Base-by-base conservation (phyloP, 2,329 filamentous ascomycete species). In the Talaromyces sp. region DNA sequence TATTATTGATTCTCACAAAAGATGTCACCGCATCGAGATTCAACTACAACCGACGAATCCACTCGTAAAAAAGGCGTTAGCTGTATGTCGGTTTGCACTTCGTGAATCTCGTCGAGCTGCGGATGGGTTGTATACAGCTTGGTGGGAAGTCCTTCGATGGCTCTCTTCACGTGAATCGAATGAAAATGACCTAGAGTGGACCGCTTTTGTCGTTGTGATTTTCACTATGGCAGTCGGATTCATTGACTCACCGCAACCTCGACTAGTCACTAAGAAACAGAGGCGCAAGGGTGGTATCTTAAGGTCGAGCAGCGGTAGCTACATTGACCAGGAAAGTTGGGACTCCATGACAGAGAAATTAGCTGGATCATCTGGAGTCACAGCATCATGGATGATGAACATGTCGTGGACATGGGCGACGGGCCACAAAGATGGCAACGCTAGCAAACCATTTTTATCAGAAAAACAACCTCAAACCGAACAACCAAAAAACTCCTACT, bases 131-230 rank as follows among this genome's bases (percentile, higher is more conserved):
- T 78, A 91, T 64, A 83, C 88, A 10, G 87, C 85, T 2, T 93
- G 90, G 89, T 90, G 90, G 85, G 88, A 91, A 72, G 83, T 86
- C 22, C 85, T 90, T 77, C 86, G 87, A 67, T 94, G 90, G 90
- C 80, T 91, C 47, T 79, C 80, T 45, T 68, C 77, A 11, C 82
- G 83, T 64, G 79, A 82, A 3, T 77, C 83, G 3, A 73, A 79
- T 8, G 73, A 82, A 14, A 75, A 77, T 3, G 83, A 89, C 67
- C 65, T 79, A 1, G 91, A 93, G 74, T 93, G 90, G 90, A 89
- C 89, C 3, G 86, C 88, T 2, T 74, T 90, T 56, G 82, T 87
- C 3, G 82, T 90, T 10, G 80, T 89, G 10, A 75, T 93, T 3
- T 83, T 92, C 54, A 81, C 86, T 3, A 82, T 90, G 65, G 89